Evolutionary conservation across 1,139 yeast genomes (phyloP), one percentile per base, ranked within the genome.

Genomic region (Nakaseomyces nivariensis): DNA sequence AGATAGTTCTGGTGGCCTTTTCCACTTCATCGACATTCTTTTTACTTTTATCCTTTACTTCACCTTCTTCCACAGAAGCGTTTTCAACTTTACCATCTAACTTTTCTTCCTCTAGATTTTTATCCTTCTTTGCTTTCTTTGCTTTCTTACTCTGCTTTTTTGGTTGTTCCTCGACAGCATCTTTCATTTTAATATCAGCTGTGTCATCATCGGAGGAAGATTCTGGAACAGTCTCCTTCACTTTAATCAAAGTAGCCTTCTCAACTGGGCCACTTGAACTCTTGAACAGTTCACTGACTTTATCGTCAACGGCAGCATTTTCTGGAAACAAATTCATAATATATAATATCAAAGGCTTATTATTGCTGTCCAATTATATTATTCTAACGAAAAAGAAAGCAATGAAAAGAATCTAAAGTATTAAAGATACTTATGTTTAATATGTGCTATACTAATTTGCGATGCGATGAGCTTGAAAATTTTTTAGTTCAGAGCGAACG

Each of bases 1-100:
- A 94, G 1, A 90, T 73, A 0, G 98, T 92, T 59, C 84, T 77
- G 59, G 87, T 92, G 2, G 96, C 95, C 67, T 89, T 87, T 58
- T 79, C 86, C 49, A 88, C 72, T 64, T 89, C 96, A 9, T 68
- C 67, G 55, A 82, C 86, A 59, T 36, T 17, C 13, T 17, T 36
- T 25, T 82, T 83, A 38, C 31, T 5, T 49, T 82, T 58, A 48
- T 72, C 74, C 8, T 67, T 52, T 17, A 17, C 4, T 58, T 67
- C 42, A 63, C 73, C 13, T 74, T 76, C 42, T 72, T 75, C 49
- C 22, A 17, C 22, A 17, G 22, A 17, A 17, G 22, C 3, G 22
- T 3, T 17, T 17, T 17, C 22, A 2, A 74, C 68, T 36, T 68
- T 74, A 13, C 72, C 77, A 4, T 56, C 52, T 43, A 55, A 53